These are phyloP conservation scores for Mycocentrospora acerina DNA, from an alignment of 2,329 filamentous ascomycete genomes.

Conservation along the genomic window DNA sequence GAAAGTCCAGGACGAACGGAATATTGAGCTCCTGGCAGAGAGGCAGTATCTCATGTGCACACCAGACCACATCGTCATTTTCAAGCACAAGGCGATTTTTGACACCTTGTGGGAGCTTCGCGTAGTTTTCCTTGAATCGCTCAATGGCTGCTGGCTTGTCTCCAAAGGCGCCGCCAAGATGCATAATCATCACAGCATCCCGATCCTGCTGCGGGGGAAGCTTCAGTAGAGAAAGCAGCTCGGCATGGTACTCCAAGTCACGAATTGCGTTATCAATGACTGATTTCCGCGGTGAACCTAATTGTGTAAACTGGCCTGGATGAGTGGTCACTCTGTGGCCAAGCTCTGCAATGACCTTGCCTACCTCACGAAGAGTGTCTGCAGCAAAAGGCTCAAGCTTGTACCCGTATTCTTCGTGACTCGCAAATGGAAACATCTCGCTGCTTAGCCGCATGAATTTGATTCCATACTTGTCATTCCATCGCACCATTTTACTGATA, in stretches of 20 bases:
- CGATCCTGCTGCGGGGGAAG: slow-evolving; percentile 76
- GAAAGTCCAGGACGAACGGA: slow-evolving; percentile 86
- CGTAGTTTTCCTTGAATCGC: slow-evolving; percentile 77
- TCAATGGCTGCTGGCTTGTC: slow-evolving; percentile 78
- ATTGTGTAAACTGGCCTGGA: slow-evolving; percentile 85
- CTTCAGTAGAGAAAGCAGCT: slow-evolving; percentile 75
- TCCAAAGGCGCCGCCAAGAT: slow-evolving; percentile 89
- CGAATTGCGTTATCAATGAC: slow-evolving; percentile 77
- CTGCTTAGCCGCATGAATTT: slow-evolving; percentile 90
- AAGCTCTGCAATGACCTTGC: slow-evolving; percentile 72
- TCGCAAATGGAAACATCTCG: slow-evolving; percentile 97
- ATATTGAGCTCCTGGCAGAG: slow-evolving; percentile 94
- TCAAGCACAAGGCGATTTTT: slow-evolving; percentile 85
- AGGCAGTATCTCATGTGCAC: slow-evolving; percentile 86
- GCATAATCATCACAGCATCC: slow-evolving; percentile 91
- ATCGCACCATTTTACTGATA: slow-evolving; percentile 79
- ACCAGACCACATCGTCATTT: slow-evolving; percentile 92
- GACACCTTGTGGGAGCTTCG: slow-evolving; percentile 64
- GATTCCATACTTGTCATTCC: slow-evolving; percentile 92
- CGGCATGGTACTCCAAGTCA: slow-evolving; percentile 85
- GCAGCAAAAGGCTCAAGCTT: slow-evolving; percentile 80
- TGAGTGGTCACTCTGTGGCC: slow-evolving; percentile 88
- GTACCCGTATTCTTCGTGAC: slow-evolving; percentile 84
- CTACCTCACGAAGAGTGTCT: slow-evolving; percentile 73
- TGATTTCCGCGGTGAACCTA: slow-evolving; percentile 76